Evolutionary conservation across 495 filamentous ascomycete species (phyloP), one percentile per base, ranked within the genome.

Genomic region (Talaromyces thailandensis): DNA sequence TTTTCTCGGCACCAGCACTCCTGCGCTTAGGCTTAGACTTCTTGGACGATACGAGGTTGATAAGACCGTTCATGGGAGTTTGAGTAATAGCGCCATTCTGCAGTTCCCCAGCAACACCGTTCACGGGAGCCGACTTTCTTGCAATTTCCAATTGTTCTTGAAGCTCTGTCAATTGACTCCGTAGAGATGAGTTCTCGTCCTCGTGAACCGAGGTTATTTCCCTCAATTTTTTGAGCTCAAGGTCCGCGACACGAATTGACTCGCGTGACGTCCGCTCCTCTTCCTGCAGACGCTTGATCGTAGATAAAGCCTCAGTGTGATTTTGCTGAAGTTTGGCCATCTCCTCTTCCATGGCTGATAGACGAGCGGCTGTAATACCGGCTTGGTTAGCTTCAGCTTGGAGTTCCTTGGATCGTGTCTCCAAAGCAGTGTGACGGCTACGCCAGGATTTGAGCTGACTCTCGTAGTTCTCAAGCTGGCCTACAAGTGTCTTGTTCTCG

Each of bases 321-420:
- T 79, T 92, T 37, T 84, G 77, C 71, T 96, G 91, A n/a, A 98
- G 79, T 71, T 84, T 88, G 81, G 84, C 88, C 91, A 96, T 96
- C 68, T 98, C 94, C 60, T 89, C 87, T 71, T 97, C 94, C 84
- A 98, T 88, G 7, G 86, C 91, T 45, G 86, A 83, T 32, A 99
- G 78, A 58, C 89, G 87, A 63, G 95, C 95, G 45, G 92, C 90
- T 25, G 88, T 90, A 65, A 97, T 97, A 76, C 95, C 94, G 57
- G 92, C 94, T 78, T 98, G 93, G 73, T 98, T 98, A 58, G 94
- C 94, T 74, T 99, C 95, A 6, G 85, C 83, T 74, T 98, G 95
- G 43, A 99, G 85, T 70, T 97, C 94, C 77, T 93, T 96, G 45
- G 91, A 86, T 24, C 92, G 83, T 61, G 85, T 86, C 74, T 98